A percentile compares a stretch with the other conserved stretches of the same genome.
Evolutionary conservation across 1,284 basidiomycete genomes (phyloP).

Genomic region (Vanrija humicola): DNA sequence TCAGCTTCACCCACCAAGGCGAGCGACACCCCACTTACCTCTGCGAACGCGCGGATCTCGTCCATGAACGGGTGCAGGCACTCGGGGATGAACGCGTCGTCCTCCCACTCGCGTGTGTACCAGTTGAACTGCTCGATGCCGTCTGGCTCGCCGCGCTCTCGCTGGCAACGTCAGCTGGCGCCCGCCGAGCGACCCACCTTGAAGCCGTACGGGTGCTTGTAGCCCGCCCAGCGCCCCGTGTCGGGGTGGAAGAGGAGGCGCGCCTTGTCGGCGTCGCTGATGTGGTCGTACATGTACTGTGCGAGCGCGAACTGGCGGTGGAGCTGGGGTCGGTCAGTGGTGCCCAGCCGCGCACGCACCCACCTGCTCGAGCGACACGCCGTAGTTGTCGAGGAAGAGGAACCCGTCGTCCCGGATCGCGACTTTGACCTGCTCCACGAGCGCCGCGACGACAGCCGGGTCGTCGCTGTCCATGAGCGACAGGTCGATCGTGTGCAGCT

Average conservation of each 20-base stretch:
- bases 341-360: too few species aligned
- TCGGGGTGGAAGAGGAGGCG: slow-evolving; percentile 31
- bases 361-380: slow-evolving; percentile 30
- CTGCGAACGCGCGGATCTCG: slow-evolving; percentile 33
- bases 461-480: slow-evolving; percentile 31
- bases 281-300: slow-evolving; percentile 31
- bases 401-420: slow-evolving; percentile 38
- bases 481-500: slow-evolving; percentile 31
- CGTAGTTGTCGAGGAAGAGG: slow-evolving; percentile 40
- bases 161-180: slow-evolving; percentile 12
- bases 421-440: slow-evolving; percentile 25
- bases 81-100: slow-evolving; percentile 22
- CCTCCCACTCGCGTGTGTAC: slow-evolving; percentile 40
- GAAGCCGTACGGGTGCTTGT: slow-evolving; percentile 51
- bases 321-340: slow-evolving; percentile 16
- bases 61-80: slow-evolving; percentile 39
- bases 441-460: slow-evolving; percentile 21
- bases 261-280: slow-evolving; percentile 35
- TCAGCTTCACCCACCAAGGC: neutral
- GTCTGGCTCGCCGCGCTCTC: slow-evolving; percentile 42
- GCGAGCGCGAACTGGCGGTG: slow-evolving; percentile 38
- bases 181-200: slow-evolving; percentile 16
- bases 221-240: slow-evolving; percentile 40
- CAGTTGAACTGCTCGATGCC: slow-evolving; percentile 52
- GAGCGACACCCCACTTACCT: neutral